Conservation (phyloP, 2,329 filamentous ascomycete genomes). For the Aspergillus transmontanensis region DNA sequence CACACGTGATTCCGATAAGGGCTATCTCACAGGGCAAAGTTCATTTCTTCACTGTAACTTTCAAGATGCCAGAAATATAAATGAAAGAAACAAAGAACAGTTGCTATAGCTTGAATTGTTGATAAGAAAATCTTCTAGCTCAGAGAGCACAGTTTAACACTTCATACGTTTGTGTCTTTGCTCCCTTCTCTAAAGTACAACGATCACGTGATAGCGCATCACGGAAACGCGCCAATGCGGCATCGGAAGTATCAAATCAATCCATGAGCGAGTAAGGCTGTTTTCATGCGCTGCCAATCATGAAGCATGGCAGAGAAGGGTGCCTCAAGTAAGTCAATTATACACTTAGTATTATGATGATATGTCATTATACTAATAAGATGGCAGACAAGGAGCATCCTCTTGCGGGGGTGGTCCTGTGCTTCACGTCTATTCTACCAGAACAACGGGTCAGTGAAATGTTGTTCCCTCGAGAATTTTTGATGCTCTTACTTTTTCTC, state of each 20-base stretch:
- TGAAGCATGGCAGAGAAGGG: conserved; percentile 45
- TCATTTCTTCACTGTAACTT: not conserved
- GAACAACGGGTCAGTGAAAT: conserved; percentile 69
- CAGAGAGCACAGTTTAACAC: not conserved
- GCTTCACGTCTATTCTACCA: conserved; percentile 81
- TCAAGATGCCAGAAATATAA: not conserved
- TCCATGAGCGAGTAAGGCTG: conserved; percentile 7
- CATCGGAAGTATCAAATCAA: conserved; percentile 9
- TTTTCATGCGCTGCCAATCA: conserved; percentile 26
- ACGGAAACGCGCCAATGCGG: conserved; percentile 10
- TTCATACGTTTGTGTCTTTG: not conserved
- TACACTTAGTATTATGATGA: not conserved
- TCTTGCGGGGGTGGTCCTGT: conserved; percentile 73
- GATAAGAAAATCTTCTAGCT: not conserved
- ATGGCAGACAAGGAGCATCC: conserved; percentile 60
- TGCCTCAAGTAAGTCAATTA: conserved; percentile 34
- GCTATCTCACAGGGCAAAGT: conserved; percentile 1
- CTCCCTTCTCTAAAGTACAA: not conserved
- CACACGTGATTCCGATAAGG: conserved; percentile 28
- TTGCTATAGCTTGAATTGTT: not conserved
- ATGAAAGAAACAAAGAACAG: not conserved
- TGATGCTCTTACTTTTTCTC: not conserved
- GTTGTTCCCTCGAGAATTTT: not conserved
- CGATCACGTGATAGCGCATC: conserved; percentile 3
- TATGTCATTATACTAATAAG: conserved; percentile 21